Evolutionary conservation across 139 green algal genomes (phyloP), one percentile per base, ranked within the genome.

Genomic region (Haematococcus sp.): DNA sequence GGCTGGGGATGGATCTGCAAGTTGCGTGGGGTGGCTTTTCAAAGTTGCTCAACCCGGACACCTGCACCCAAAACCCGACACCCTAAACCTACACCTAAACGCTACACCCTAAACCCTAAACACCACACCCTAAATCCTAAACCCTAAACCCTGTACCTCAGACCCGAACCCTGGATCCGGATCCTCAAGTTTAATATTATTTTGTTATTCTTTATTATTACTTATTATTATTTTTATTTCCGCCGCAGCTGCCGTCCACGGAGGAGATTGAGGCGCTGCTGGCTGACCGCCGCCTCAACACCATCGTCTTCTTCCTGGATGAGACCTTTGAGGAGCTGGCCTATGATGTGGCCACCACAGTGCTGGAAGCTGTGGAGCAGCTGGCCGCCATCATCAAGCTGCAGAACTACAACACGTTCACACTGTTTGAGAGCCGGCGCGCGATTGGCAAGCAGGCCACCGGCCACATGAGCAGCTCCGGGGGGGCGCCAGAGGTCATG

Each of bases 281-380:
- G 27, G 76, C 76, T 17, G 86, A 85, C 20, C 61, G 73, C 0
- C 84, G 85, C 71, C 83, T 94, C 34, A 93, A 84, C 30, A 88
- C 89, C 0, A 92, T 98, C 32, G 90, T 95, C 1, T 97, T 94
- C 78, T 99, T 98, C 82, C 82, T 98, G 78, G 95, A 98, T 63
- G 93, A 97, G 68, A 97, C 93, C 2, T 98, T 98, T 83, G 92
- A 98, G 82, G 93, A 98, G 83, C 80, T 99, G 30, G 70, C 75
- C 1, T 98, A 94, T 60, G 93, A 98, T 72, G 40, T 71, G 35
- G 68, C 73, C 23, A 79, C 52, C 1, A 74, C 63, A 1, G 73
- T 84, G 40, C 64, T 83, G 40, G 95, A 98, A 76, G 95, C 91
- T 15, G 88, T 97, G 63, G 91, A 97, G 83, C 74, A 86, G 66